These are phyloP conservation scores for Cavenderia fasciculata DNA, from an alignment of 78 protist species.

Conservation along the genomic window DNA sequence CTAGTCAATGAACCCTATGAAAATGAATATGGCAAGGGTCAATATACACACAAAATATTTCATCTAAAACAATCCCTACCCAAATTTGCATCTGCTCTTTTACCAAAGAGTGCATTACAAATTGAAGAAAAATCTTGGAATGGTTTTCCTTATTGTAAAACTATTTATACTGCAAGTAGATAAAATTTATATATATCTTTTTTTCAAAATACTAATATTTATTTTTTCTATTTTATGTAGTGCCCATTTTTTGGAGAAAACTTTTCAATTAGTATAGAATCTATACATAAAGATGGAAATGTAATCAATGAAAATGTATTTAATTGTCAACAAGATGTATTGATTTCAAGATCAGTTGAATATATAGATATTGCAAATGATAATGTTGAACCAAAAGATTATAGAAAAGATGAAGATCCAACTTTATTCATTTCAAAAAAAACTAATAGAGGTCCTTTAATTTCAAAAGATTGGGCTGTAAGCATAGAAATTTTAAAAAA, in stretches of 20 bases:
- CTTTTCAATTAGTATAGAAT: constrained; percentile 70
- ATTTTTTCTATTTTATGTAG: background rate
- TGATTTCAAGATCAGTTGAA: constrained; percentile 67
- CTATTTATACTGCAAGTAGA: constrained; percentile 56
- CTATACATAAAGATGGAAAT: constrained; percentile 64
- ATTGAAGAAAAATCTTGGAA: constrained; percentile 94
- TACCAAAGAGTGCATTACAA: constrained; percentile 79
- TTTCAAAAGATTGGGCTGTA: constrained; percentile 47
- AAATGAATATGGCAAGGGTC: constrained; percentile 67
- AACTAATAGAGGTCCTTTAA: constrained; percentile 88
- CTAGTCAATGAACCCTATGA: constrained; percentile 72
- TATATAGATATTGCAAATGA: constrained; percentile 83
- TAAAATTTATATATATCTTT: background rate
- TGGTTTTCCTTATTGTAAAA: constrained; percentile 87
- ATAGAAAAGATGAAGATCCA: constrained; percentile 86
- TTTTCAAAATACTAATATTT: no score
- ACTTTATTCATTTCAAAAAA: constrained; percentile 37
- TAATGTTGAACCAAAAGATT: constrained; percentile 55
- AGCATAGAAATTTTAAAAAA: background rate
- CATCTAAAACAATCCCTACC: constrained; percentile 57
- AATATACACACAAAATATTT: constrained; percentile 64
- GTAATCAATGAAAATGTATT: constrained; percentile 70
- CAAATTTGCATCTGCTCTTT: constrained; percentile 37
- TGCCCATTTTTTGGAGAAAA: constrained; percentile 80
- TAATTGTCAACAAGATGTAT: background rate